phyloP scores from a whole-genome alignment of 139 green algal species.

The Tetraselmis chui region DNA sequence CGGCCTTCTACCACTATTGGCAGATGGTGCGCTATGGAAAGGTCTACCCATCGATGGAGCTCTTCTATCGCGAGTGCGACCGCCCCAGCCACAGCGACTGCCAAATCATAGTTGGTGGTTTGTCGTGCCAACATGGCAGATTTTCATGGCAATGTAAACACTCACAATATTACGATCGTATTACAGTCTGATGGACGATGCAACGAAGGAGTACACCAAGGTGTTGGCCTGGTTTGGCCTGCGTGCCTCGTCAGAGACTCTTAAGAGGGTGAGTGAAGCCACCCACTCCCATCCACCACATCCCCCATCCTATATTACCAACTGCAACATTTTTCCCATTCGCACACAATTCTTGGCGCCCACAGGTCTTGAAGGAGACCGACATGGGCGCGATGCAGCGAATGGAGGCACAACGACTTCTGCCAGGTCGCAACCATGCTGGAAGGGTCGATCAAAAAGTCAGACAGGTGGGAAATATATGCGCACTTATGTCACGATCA shows the following conservation, averaged over 20 bases:
- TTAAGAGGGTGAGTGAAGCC: background rate
- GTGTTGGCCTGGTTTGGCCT: background rate
- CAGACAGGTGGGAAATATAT: background rate
- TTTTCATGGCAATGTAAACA: no score
- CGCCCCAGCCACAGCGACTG: no score
- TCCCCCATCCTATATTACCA: no score
- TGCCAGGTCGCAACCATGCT: background rate
- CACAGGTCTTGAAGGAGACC: background rate
- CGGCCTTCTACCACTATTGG: background rate
- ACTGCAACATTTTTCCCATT: no score
- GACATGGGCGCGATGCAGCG: background rate
- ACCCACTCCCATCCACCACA: no score
- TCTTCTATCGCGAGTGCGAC: background rate
- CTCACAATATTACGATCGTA: no score
- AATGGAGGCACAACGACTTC: background rate
- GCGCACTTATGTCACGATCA: no score
- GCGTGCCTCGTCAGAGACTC: background rate
- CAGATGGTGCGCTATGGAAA: background rate
- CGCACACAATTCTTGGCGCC: no score
- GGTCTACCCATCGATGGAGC: background rate
- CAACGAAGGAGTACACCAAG: background rate
- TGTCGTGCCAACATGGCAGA: no score
- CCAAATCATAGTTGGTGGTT: no score
- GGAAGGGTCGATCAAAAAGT: background rate
- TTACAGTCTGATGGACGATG: background rate